A percentile compares a stretch with the other conserved stretches of the same genome.
Evolutionary conservation across 176 grass and related monocot species (phyloP).

Genomic region (Carex pumila): DNA sequence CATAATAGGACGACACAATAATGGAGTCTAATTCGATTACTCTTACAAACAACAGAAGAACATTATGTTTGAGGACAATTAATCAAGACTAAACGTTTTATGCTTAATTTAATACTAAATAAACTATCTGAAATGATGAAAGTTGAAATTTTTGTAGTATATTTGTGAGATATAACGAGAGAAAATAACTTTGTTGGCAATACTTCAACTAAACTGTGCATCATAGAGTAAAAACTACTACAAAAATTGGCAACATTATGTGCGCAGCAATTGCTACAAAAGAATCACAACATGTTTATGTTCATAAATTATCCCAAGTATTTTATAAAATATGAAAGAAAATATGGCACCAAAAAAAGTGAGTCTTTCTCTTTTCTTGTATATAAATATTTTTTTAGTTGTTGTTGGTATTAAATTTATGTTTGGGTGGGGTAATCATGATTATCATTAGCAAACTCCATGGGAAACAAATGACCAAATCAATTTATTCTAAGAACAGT

Average conservation of each 20-base stretch:
- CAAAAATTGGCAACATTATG: neutral
- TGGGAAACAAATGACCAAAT: too few species aligned
- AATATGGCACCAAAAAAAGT: too few species aligned
- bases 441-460: too few species aligned
- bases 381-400: too few species aligned
- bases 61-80: neutral
- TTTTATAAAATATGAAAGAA: too few species aligned
- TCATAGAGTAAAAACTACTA: neutral
- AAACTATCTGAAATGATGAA: neutral
- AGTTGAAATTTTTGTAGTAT: neutral
- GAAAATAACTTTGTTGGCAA: neutral
- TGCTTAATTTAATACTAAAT: neutral
- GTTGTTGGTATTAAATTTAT: too few species aligned
- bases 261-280: neutral
- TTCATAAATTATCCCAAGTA: too few species aligned
- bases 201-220: neutral
- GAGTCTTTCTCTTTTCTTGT: too few species aligned
- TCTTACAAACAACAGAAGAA: neutral
- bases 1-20: too few species aligned
- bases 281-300: neutral
- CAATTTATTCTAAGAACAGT: too few species aligned
- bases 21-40: neutral
- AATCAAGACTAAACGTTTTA: neutral
- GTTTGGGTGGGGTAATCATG: too few species aligned
- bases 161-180: neutral